Evolutionary conservation across 202 grass and related monocot genomes (phyloP).

Genomic region (Thinopyrum obtusiflorum): DNA sequence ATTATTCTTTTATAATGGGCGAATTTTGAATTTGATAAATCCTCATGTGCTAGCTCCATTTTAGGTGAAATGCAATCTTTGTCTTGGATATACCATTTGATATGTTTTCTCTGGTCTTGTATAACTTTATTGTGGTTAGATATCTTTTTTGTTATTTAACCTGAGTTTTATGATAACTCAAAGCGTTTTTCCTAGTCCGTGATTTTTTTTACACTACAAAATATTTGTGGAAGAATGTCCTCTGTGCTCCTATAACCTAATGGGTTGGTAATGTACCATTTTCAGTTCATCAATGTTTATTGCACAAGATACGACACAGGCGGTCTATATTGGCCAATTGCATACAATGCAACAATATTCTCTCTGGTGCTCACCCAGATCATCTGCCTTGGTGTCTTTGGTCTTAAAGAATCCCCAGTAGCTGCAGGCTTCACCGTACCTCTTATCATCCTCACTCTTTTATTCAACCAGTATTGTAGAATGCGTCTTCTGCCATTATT

Average conservation of each 20-base stretch:
- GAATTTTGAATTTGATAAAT: constrained; percentile 8
- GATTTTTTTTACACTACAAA: constrained; percentile 4
- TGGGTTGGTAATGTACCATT: constrained; percentile 18
- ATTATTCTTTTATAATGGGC: not conserved
- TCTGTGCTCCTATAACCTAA: constrained; percentile 24
- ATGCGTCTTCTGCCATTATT: constrained; percentile 73
- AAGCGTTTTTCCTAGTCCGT: not conserved
- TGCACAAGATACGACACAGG: constrained; percentile 81
- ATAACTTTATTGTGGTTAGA: not conserved
- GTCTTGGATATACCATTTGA: not conserved
- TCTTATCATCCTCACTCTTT: constrained; percentile 72
- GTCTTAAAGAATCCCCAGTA: constrained; percentile 73
- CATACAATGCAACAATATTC: constrained; percentile 86
- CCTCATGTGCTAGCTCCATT: not conserved
- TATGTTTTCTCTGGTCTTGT: not conserved
- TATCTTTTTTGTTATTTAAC: not conserved
- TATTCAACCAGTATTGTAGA: constrained; percentile 87
- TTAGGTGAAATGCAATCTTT: not conserved
- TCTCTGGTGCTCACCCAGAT: constrained; percentile 80
- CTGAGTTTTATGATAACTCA: not conserved
- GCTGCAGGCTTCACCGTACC: constrained; percentile 72
- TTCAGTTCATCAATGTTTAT: constrained; percentile 89
- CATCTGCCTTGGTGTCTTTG: constrained; percentile 83
- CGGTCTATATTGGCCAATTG: constrained; percentile 80
- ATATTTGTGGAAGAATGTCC: not conserved